Evolutionary conservation across 495 filamentous ascomycete species (phyloP), one percentile per base, ranked within the genome.

Genomic region (Trichocladium uniseriatum): DNA sequence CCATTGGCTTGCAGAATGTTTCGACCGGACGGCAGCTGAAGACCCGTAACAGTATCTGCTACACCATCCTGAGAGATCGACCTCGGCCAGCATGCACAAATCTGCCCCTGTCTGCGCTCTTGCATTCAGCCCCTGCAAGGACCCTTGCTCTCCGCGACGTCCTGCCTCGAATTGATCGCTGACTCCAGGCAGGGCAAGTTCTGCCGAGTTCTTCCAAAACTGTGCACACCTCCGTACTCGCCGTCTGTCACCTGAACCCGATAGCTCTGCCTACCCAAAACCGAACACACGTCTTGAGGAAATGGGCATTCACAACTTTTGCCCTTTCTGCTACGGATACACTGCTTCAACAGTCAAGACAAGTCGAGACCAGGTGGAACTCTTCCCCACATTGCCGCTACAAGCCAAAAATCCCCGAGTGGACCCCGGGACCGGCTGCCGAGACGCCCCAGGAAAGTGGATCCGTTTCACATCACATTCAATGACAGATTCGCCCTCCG

Each of bases 21-120:
- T 62, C 51, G 51, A 62, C 42, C 21, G 16, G 28, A 36, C 49
- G 54, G 59, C 45, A 53, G 22, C 38, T 43, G 32, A 35, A 37
- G 34, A 49, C 48, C 48, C 51, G 46, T 38, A 43, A 49, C 46
- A 39, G 18, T 16, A 28, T 44, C 41, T 58, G 49, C 46, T 38
- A 52, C 54, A 57, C 45, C 49, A 51, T 50, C 35, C 39, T 32
- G 28, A 35, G 45, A 37, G 52, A 56, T 58, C 50, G n/a, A n/a
- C n/a, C n/a, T n/a, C n/a, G n/a, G n/a, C n/a, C n/a, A n/a, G n/a
- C n/a, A n/a, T 36, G 34, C 34, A 36, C 34, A 36, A 10, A 27
- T 27, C 24, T 8, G 24, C 3, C 24, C 24, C 24, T 27, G n/a
- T n/a, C n/a, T n/a, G n/a, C n/a, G n/a, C n/a, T n/a, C n/a, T n/a